phyloP scores from a whole-genome alignment of 306 rosid species.

The Mucuna pruriens region DNA sequence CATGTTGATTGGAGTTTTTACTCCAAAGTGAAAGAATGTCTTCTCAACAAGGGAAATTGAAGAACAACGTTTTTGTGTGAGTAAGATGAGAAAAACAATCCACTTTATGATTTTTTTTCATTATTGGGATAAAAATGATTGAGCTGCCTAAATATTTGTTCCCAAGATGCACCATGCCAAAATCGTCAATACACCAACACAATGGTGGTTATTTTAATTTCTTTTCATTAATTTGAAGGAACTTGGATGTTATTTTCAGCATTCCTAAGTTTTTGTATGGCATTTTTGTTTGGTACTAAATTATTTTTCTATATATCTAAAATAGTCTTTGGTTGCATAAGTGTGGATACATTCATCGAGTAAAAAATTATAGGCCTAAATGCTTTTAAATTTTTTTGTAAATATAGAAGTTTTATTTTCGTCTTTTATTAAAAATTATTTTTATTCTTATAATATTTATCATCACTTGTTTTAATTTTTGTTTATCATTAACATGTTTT shows the following conservation, averaged over 20 bases:
- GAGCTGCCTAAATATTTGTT: not conserved
- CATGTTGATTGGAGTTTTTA: constrained; percentile 44
- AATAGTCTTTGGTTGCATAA: not conserved
- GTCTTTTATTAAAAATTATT: no score
- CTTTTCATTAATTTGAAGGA: not conserved
- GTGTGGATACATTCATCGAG: no score
- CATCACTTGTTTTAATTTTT: no score
- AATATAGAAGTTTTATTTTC: no score
- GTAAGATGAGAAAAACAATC: not conserved
- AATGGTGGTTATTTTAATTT: not conserved
- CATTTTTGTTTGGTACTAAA: no score
- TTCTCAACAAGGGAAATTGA: not conserved
- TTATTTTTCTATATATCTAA: no score
- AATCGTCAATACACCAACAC: not conserved
- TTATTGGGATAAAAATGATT: not conserved
- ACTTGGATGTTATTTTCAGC: not conserved
- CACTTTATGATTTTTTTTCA: not conserved
- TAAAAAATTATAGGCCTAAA: no score
- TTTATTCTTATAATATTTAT: no score
- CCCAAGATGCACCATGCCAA: not conserved
- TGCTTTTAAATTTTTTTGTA: no score
- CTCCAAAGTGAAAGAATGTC: not conserved
- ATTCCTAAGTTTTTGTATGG: not conserved
- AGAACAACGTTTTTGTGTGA: not conserved
- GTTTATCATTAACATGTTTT: no score